Percentiles rank a stretch among this genome's conserved stretches.
These are phyloP conservation scores for Tanacetum coccineum DNA, from an alignment of 129 eudicot species.

Conservation along the genomic window DNA sequence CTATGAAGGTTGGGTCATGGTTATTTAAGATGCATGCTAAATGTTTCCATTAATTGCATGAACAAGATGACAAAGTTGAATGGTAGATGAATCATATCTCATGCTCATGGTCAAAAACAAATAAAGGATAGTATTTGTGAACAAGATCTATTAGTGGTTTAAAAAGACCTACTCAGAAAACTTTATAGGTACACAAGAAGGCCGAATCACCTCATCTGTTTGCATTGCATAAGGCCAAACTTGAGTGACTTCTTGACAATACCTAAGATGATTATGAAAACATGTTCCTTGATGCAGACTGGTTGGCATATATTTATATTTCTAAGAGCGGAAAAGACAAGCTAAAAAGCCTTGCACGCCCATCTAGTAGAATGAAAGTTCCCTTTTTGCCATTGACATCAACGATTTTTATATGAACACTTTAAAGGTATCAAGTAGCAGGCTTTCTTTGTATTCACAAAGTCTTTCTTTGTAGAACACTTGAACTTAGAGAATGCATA, in stretches of 20 bases:
- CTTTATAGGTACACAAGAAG: not conserved
- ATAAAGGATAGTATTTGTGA: not conserved
- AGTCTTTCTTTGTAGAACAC: conserved; percentile 14
- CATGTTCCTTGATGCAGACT: conserved; percentile 18
- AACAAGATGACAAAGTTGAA: conserved; percentile 36
- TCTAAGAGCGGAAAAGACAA: conserved; percentile 13
- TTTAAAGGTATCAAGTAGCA: conserved; percentile 12
- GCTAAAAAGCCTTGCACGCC: conserved; percentile 9
- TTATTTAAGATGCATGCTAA: conserved; percentile 8
- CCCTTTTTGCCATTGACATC: conserved; percentile 7
- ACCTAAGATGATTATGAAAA: conserved; percentile 6
- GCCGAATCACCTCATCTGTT: not conserved
- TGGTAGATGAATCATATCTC: conserved; percentile 31
- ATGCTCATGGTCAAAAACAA: conserved; percentile 23
- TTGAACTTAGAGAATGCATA: conserved; percentile 7
- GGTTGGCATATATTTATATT: conserved; percentile 14
- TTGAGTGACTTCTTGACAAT: not conserved
- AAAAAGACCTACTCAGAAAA: too few relatives aligned
- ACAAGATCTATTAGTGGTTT: too few relatives aligned
- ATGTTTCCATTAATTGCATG: conserved; percentile 25
- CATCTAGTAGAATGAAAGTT: conserved; percentile 8
- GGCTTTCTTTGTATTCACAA: conserved; percentile 4
- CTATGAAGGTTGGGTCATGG: conserved; percentile 26
- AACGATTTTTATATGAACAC: conserved; percentile 7
- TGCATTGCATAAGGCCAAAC: too few relatives aligned